These are phyloP conservation scores for Scutellaria baicalensis DNA, from an alignment of 257 asterid genomes.

Conservation along the genomic window DNA sequence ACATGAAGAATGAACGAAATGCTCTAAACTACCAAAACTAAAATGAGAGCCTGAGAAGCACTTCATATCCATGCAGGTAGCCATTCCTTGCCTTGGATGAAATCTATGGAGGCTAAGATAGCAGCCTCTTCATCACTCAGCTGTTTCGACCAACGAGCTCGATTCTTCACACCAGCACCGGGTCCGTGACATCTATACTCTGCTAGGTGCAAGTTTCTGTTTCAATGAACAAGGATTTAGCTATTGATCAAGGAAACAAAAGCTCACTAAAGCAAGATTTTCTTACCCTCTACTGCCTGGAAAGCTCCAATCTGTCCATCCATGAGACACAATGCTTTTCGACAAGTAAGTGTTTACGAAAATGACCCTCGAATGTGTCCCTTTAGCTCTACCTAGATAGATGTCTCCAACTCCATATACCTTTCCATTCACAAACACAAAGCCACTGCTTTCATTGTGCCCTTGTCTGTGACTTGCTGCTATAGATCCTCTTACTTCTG, in stretches of 20 bases:
- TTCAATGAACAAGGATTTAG: not conserved
- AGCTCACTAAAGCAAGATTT: not conserved
- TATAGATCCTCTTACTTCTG: conserved; percentile 50
- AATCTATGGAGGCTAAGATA: conserved; percentile 40
- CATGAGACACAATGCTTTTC: conserved; percentile 45
- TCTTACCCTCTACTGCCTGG: conserved; percentile 49
- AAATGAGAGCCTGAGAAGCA: not conserved
- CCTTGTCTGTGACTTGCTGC: conserved; percentile 62
- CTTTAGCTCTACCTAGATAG: conserved; percentile 66
- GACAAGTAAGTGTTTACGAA: conserved; percentile 73
- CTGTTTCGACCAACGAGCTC: conserved; percentile 69
- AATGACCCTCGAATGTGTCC: conserved; percentile 58
- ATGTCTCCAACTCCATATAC: conserved; percentile 59
- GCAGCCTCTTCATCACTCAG: conserved; percentile 51
- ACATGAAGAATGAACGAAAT: not conserved
- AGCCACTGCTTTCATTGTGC: conserved; percentile 49
- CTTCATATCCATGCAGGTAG: conserved; percentile 52
- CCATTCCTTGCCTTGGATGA: conserved; percentile 70
- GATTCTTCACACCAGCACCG: conserved; percentile 38
- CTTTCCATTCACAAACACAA: conserved; percentile 60
- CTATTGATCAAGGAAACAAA: not conserved
- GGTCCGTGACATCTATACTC: conserved; percentile 75
- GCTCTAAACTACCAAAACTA: not conserved
- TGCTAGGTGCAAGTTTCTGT: conserved; percentile 58
- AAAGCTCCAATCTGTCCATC: conserved; percentile 68